phyloP scores from a whole-genome alignment of 768 basidiomycete genomes.

The Russula virescens region DNA sequence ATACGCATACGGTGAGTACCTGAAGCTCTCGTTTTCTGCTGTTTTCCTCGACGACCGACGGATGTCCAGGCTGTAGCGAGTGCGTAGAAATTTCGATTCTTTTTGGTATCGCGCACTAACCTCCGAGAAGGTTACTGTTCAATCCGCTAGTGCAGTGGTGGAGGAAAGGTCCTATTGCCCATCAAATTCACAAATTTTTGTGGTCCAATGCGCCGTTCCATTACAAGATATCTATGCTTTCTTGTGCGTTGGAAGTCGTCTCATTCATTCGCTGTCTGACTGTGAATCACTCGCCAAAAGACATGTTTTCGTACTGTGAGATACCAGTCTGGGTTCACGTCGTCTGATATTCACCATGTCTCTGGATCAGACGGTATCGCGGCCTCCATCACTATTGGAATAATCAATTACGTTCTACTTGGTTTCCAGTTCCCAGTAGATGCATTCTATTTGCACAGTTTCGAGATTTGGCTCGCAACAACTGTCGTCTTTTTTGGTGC shows the following conservation, averaged over 20 bases:
- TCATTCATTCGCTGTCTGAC: neutral
- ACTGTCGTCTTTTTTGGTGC: slow-evolving; percentile 72
- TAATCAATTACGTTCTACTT: slow-evolving; percentile 71
- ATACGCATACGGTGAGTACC: slow-evolving; percentile 60
- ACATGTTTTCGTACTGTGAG: slow-evolving; percentile 51
- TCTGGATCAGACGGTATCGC: slow-evolving; percentile 47
- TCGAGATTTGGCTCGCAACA: slow-evolving; percentile 76
- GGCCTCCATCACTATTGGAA: slow-evolving; percentile 54
- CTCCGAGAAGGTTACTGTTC: slow-evolving; percentile 44
- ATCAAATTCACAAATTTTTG: slow-evolving; percentile 68
- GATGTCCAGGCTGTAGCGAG: slow-evolving; percentile 52
- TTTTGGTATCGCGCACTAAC: slow-evolving; percentile 31
- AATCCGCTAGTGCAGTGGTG: slow-evolving; percentile 79
- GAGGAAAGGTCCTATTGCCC: slow-evolving; percentile 72
- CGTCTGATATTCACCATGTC: neutral
- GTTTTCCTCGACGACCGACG: slow-evolving; percentile 1
- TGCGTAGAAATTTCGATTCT: slow-evolving; percentile 6
- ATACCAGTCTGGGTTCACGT: slow-evolving; percentile 1
- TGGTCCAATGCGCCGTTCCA: slow-evolving; percentile 57
- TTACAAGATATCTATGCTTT: slow-evolving; percentile 48
- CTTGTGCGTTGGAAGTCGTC: slow-evolving; percentile 35
- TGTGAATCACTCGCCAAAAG: slow-evolving; percentile 23
- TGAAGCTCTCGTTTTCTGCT: neutral
- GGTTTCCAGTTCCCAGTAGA: slow-evolving; percentile 70
- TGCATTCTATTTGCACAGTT: slow-evolving; percentile 70